phyloP scores from a whole-genome alignment of 1,284 basidiomycete species.

The Puccinia hordei region DNA sequence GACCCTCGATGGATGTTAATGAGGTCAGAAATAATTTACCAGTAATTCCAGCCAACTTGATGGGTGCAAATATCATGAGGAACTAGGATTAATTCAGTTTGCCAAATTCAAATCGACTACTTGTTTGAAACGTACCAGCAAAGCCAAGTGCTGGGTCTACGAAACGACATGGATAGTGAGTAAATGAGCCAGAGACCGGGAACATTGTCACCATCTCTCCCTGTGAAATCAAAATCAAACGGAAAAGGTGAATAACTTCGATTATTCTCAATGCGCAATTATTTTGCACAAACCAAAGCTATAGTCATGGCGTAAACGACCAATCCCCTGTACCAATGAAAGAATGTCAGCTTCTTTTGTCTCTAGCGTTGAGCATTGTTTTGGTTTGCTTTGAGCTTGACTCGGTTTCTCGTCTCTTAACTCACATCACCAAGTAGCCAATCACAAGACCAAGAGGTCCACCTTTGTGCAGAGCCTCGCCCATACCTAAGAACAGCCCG shows the following conservation, averaged over 20 bases:
- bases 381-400: background rate
- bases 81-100: constrained; percentile 9
- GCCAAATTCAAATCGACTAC: background rate
- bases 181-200: constrained; percentile 50
- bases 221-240: constrained; percentile 21
- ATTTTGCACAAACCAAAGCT: constrained; percentile 37
- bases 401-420: background rate
- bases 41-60: constrained; percentile 51
- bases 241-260: background rate
- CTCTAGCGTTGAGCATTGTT: background rate
- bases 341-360: constrained; percentile 1
- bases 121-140: constrained; percentile 37
- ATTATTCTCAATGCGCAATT: background rate
- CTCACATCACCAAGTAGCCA: constrained; percentile 58
- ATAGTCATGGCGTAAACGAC: constrained; percentile 49
- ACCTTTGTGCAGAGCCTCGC: constrained; percentile 62
- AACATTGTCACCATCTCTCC: constrained; percentile 52
- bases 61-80: background rate
- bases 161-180: constrained; percentile 50
- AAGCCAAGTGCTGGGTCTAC: constrained; percentile 50
- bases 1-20: background rate
- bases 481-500: constrained; percentile 72
- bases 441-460: constrained; percentile 62
- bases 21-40: constrained; percentile 14
- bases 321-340: constrained; percentile 17